Evolutionary conservation across 331 rosid species (phyloP).

Genomic region (Saraca asoca): DNA sequence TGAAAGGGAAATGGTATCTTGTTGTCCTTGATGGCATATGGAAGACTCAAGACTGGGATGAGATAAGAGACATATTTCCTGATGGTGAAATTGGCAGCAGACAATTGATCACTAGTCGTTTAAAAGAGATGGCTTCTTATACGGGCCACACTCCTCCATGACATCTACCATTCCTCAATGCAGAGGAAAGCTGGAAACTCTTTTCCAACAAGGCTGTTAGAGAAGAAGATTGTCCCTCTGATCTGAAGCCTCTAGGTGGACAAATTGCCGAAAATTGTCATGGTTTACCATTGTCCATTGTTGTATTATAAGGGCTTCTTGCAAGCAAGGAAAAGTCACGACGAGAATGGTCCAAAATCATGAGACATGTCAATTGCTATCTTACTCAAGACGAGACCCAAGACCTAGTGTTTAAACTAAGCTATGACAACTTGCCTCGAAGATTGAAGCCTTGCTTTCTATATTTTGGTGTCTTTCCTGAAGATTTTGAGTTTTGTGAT

Average conservation of each 20-base stretch:
- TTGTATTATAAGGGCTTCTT: conserved; percentile 41
- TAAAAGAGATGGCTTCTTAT: conserved; percentile 10
- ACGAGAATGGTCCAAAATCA: neutral
- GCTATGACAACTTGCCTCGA: conserved; percentile 29
- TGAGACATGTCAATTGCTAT: conserved; percentile 29
- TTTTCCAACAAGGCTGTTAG: conserved; percentile 9
- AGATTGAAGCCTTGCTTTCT: conserved; percentile 29
- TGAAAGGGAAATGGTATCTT: no score
- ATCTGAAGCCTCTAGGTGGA: conserved; percentile 18
- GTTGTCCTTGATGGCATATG: no score
- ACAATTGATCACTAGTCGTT: conserved; percentile 40
- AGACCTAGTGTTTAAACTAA: conserved; percentile 36
- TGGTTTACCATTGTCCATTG: conserved; percentile 47
- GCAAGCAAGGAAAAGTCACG: conserved; percentile 16
- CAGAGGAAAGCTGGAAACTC: conserved; percentile 35
- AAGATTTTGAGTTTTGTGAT: conserved; percentile 21
- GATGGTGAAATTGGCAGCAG: conserved; percentile 25
- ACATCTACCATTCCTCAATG: neutral
- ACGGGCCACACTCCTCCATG: neutral
- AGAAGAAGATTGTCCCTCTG: neutral
- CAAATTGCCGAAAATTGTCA: conserved; percentile 34
- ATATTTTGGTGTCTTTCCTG: conserved; percentile 26
- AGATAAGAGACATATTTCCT: conserved; percentile 30
- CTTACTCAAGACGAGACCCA: neutral
- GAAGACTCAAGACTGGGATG: neutral